Base-by-base conservation (phyloP, 1,284 basidiomycete species). In the Irpex sp. region DNA sequence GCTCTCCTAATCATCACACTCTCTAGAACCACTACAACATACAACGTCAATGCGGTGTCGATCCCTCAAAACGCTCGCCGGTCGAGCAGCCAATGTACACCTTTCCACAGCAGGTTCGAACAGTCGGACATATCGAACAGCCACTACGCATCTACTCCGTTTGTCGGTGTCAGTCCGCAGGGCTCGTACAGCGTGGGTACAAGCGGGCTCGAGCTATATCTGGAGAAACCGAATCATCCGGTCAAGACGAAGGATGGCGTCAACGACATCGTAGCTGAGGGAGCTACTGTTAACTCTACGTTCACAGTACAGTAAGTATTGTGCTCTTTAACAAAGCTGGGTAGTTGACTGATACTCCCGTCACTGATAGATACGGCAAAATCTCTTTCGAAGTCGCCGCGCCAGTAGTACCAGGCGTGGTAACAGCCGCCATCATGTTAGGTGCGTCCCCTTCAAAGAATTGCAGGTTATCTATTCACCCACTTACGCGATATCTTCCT, bases 281-380 rank as follows among this genome's bases (percentile, higher is more conserved):
- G 78, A 9, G 76, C 80, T 0, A 81, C 79, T 2, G 68, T 81
- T 39, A 81, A 81, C 63, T 79, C 78, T 7, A 81, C 79, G 1
- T 78, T 78, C 63, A 68, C 67, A 4, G 56, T 79, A 1, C 65
- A 70, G 78, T 80, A 35, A 46, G 66, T 62, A 19, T 4, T 13
- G 15, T 26, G n/a, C 4, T 60, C 5, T 57, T 62, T 9, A 6
- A 13, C 5, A 13, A 46, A 35, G 17, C 21, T 61, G 2, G 26
- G 8, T 56, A 54, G 49, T 65, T 11, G 59, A 53, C 43, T 17
- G 4, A 51, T 17, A 19, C 49, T 9, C 15, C 53, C 8, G 15
- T 43, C 15, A 33, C 7, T 51, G 37, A 4, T 54, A 78, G 78
- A 26, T 70, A 77, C 56, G 79, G 78, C 3, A 77, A 73, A 55